Percentiles rank a stretch among this genome's conserved stretches.
Conservation (phyloP, 1,139 yeast species). For the Zygotorulaspora mrakii region DNA sequence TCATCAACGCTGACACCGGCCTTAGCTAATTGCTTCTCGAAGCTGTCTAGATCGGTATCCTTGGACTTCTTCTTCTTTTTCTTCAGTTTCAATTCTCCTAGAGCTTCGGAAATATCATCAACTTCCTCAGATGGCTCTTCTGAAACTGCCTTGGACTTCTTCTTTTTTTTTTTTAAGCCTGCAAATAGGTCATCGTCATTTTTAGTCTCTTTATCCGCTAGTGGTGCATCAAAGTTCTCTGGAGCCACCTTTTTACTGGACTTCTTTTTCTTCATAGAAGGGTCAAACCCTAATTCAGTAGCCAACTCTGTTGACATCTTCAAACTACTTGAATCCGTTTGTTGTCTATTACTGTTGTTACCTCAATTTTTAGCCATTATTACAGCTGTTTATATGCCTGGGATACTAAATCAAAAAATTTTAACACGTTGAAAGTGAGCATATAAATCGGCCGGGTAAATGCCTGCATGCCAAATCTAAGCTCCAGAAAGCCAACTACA, state of each 20-base stretch:
- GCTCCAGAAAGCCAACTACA: too few species aligned
- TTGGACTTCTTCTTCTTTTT: slow-evolving; percentile 70
- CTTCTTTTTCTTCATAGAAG: slow-evolving; percentile 82
- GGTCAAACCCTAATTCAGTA: slow-evolving; percentile 70
- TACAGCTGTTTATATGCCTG: too few species aligned
- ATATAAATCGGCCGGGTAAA: slow-evolving; percentile 9
- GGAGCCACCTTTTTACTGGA: slow-evolving; percentile 46
- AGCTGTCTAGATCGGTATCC: slow-evolving; percentile 62
- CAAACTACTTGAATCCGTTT: slow-evolving; percentile 1
- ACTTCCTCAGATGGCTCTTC: slow-evolving; percentile 40
- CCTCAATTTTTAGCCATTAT: slow-evolving; percentile 1
- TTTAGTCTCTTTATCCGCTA: slow-evolving; percentile 23
- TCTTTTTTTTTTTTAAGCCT: slow-evolving; percentile 49
- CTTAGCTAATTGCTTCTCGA: slow-evolving; percentile 83
- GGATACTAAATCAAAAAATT: slow-evolving; percentile 13
- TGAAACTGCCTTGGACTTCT: slow-evolving; percentile 38
- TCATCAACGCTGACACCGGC: slow-evolving; percentile 73
- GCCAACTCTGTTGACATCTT: slow-evolving; percentile 37
- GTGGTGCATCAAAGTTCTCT: slow-evolving; percentile 34
- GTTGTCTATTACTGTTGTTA: too few species aligned
- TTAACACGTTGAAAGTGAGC: slow-evolving; percentile 12
- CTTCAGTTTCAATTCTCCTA: slow-evolving; percentile 76
- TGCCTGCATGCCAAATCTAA: not conserved
- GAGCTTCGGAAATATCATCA: slow-evolving; percentile 59
- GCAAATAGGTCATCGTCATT: slow-evolving; percentile 44